Base-by-base conservation (phyloP, 306 rosid species). In the Vigna trinervia region DNA sequence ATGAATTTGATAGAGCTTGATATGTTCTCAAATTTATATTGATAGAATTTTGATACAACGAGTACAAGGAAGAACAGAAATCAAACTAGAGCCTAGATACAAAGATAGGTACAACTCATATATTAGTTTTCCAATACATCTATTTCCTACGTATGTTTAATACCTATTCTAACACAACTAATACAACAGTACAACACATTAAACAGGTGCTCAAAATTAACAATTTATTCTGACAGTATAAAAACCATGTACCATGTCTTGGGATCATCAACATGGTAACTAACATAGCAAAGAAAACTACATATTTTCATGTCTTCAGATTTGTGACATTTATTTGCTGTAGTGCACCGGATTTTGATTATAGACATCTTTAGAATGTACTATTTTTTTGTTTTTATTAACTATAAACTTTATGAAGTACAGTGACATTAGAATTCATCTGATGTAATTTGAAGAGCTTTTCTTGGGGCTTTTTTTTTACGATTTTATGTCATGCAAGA, bases 391-490 rank as follows among this genome's bases (percentile, higher is more conserved):
- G 2, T 30, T 28, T 28, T 28, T 30, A 47, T 69, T 70, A 61
- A 65, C 11, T 70, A n/a, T 61, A 46, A 41, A 53, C 50, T 77
- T 65, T 69, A 75, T 43, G 48, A 45, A 52, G 34, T 46, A 60
- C 38, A 38, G 65, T 61, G 54, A 69, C 46, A 63, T 72, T 69
- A 20, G 7, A 81, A 56, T 81, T 71, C 28, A 69, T 53, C 65
- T 9, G 13, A 69, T 76, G 53, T 51, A 51, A 61, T 60, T 60
- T 39, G 51, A 60, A 76, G 39, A 62, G 59, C 52, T 32, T 17
- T 20, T 41, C 66, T 69, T 81, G 12, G 69, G 66, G 85, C 54
- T 76, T 22, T 61, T 23, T 23, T 60, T 22, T 69, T 69, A 28
- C 63, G 62, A 74, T 12, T 67, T 14, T 68, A 43, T 50, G 46